Evolutionary conservation across 2,329 filamentous ascomycete genomes (phyloP).

Genomic region (Botrytis medusae): DNA sequence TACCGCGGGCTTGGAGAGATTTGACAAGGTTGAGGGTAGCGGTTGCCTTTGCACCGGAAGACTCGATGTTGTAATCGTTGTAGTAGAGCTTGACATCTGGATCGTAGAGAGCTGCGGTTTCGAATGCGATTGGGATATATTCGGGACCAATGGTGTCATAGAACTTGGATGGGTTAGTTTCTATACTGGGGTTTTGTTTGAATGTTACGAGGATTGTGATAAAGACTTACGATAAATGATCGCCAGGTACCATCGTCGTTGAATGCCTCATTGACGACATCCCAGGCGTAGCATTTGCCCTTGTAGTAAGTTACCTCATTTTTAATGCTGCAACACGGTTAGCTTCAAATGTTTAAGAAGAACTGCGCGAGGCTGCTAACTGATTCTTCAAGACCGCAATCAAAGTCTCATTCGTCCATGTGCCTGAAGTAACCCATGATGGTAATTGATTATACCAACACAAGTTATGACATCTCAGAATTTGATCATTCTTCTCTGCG

Average conservation of each 20-base stretch:
- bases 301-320: conserved; percentile 59
- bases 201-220: conserved; percentile 43
- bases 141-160: conserved; percentile 48
- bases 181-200: not conserved
- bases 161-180: conserved; percentile 4
- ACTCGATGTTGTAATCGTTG: conserved; percentile 66
- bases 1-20: conserved; percentile 49
- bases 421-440: conserved; percentile 49
- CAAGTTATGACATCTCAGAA: conserved; percentile 62
- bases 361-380: not conserved
- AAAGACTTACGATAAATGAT: conserved; percentile 49
- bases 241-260: conserved; percentile 58
- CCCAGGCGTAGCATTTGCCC: conserved; percentile 62
- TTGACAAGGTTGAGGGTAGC: conserved; percentile 47
- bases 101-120: conserved; percentile 34
- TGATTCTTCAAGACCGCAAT: conserved; percentile 58
- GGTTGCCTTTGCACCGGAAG: conserved; percentile 48
- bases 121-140: conserved; percentile 44
- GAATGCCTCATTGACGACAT: conserved; percentile 66
- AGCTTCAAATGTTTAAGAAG: not conserved
- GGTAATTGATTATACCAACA: conserved; percentile 54
- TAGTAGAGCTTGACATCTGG: conserved; percentile 37
- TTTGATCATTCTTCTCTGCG: conserved; percentile 50
- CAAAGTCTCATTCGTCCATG: conserved; percentile 60
- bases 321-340: conserved; percentile 45